These are phyloP conservation scores for Fusarium scirpi DNA, from an alignment of 2,329 filamentous ascomycete species.

Conservation along the genomic window DNA sequence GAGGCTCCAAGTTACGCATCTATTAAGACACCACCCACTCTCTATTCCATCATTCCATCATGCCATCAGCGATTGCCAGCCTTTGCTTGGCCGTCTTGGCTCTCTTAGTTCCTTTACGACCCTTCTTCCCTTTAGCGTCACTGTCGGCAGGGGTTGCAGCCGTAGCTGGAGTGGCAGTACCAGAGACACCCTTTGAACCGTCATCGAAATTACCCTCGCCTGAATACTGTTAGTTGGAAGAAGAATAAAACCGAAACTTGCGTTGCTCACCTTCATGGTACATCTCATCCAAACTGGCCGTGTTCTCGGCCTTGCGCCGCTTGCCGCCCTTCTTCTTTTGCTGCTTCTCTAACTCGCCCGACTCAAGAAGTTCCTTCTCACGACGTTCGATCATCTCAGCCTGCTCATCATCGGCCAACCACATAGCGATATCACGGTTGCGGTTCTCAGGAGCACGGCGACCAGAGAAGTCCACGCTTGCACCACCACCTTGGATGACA, in stretches of 20 bases:
- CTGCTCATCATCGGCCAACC: constrained; percentile 97
- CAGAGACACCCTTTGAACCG: constrained; percentile 70
- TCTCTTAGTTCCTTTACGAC: constrained; percentile 66
- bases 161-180: constrained; percentile 81
- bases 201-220: constrained; percentile 98
- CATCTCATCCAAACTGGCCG: constrained; percentile 90
- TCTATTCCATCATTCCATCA: constrained; percentile 48
- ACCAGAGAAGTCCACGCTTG: constrained; percentile 96
- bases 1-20: constrained; percentile 20
- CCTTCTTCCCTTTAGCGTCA: constrained; percentile 63
- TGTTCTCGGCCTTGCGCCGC: constrained; percentile 66
- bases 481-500: constrained; percentile 91
- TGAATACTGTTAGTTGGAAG: constrained; percentile 56
- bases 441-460: constrained; percentile 87
- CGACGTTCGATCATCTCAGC: constrained; percentile 93
- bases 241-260: not conserved
- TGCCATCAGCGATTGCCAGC: constrained; percentile 74
- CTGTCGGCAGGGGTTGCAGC: constrained; percentile 83
- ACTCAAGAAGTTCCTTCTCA: constrained; percentile 86
- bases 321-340: constrained; percentile 70
- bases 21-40: constrained; percentile 11
- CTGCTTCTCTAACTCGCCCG: constrained; percentile 74
- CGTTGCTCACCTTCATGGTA: constrained; percentile 92
- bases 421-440: constrained; percentile 98
- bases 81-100: constrained; percentile 77